Evolutionary conservation across 2,329 filamentous ascomycete species (phyloP), one percentile per base, ranked within the genome.

Genomic region (Cladophialophora psammophila): DNA sequence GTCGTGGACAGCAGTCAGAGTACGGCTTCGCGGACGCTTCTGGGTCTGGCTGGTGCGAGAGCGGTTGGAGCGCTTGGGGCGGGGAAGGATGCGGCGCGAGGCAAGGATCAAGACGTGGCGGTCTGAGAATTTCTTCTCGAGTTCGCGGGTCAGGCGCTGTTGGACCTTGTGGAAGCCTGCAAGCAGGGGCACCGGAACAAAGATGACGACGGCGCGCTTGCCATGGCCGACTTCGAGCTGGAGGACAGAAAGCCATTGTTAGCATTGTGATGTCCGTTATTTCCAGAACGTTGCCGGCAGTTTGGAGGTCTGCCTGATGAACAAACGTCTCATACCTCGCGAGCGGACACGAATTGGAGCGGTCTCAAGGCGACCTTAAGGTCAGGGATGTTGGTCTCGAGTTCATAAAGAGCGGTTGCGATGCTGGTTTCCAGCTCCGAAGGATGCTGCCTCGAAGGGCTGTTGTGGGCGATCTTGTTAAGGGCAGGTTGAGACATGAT

Each of bases 41-140:
- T 99, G 95, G 80, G 90, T 98, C 86, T 95, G 94, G 81, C 87
- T 92, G 86, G 94, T 94, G 88, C 95, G 94, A 76, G 91, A 93
- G 87, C 93, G 94, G 87, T 90, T 93, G 83, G 93, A 97, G 83
- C 94, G 94, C 92, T 97, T 97, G 83, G 95, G 95, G 84, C 94
- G 93, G 83, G 95, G 94, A 72, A 99, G 89, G 80, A 99, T 99
- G 85, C 95, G 95, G 89, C 95, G 95, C 80, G 94, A 96, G 78
- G 95, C 95, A 78, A 99, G 91, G 90, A 99, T 93, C 83, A 99
- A 88, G 83, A 99, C 95, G 85, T 99, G 95, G 85, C 95, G 95
- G 89, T 99, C 95, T 74, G 95, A 98, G 93, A 99, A 99, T 88
- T 99, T 99, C 93, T 99, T 99, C 91, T 99, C 95, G 81, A 99